Evolutionary conservation across 2,329 filamentous ascomycete genomes (phyloP), one percentile per base, ranked within the genome.

Genomic region (Rutstroemia sp.): DNA sequence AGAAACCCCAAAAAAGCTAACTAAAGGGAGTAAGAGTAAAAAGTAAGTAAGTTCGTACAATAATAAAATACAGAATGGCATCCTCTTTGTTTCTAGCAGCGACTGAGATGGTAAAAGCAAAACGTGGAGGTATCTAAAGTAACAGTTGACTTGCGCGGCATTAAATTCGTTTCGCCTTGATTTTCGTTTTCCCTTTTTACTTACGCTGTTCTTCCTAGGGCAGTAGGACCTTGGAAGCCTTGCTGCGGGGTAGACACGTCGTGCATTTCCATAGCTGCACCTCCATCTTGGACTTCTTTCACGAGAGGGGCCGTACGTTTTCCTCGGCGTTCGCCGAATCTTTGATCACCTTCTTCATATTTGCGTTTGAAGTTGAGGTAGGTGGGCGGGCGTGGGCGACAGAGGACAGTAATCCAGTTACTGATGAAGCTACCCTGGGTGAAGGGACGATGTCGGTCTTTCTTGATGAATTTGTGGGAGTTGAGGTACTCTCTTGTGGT

Each of bases 401-500:
- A 86, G 50, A 97, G 76, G 12, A 96, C 91, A 7, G 85, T 80
- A 39, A 88, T 72, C 80, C 89, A 91, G 71, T 99, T 99, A 66
- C 80, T 86, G 66, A 87, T 71, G 48, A 87, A 75, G 63, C 76
- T 87, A 38, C 84, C 86, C 67, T 95, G 91, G 1, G 84, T 92
- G 65, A 95, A 99, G 1, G 94, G 90, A 45, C 92, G 80, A 72
- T 96, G 95, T 12, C 94, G 84, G 70, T 99, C 92, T 65, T 87
- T 87, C 73, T 94, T 95, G 61, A 87, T 76, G 70, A 99, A 97
- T 72, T 97, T 97, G 73, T 96, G 90, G 4, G 88, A 92, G 73
- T 95, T 96, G 62, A 99, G 83, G 70, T 96, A 96, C 72, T 99
- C 94, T 64, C 94, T 81, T 0, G 94, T 99, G 0, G 92, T 99